Percentiles rank a stretch among this genome's conserved stretches.
Evolutionary conservation across 2,329 filamentous ascomycete genomes (phyloP).

Genomic region (Tolypocladium sp.): DNA sequence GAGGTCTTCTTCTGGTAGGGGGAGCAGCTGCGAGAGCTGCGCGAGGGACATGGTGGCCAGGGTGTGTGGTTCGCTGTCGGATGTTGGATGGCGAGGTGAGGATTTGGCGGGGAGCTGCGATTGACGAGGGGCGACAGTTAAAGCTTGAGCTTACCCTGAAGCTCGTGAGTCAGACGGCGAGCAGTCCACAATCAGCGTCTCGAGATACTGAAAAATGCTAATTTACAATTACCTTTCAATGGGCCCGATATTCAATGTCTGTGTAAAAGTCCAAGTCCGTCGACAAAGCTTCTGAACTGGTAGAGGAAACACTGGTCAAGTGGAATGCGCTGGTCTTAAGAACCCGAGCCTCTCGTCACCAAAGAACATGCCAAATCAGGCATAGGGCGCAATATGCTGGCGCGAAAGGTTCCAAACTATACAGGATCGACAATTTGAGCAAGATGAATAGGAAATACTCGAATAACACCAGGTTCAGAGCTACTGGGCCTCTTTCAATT

Average conservation of each 20-base stretch:
- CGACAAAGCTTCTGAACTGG: not conserved
- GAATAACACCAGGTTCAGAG: not conserved
- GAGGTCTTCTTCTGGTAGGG: slow-evolving; percentile 76
- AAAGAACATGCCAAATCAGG: not conserved
- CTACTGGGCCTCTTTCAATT: not conserved
- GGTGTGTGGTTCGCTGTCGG: not conserved
- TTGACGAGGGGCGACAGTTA: not conserved
- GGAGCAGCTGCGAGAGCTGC: slow-evolving; percentile 71
- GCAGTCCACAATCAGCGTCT: not conserved
- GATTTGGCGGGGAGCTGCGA: not conserved
- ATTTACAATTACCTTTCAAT: not conserved
- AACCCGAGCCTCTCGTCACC: not conserved
- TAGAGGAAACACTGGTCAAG: not conserved
- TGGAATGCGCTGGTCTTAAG: no score
- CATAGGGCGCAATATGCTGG: not conserved
- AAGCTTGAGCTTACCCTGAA: not conserved
- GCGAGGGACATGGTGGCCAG: slow-evolving; percentile 39
- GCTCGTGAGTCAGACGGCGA: not conserved
- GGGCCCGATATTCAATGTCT: not conserved
- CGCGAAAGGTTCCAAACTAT: not conserved
- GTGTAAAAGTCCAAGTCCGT: not conserved
- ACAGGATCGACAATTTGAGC: not conserved
- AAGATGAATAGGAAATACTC: not conserved
- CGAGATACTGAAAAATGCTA: not conserved
- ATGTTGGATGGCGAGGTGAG: not conserved